Base-by-base conservation (phyloP, 768 basidiomycete species). In the Botryobasidium botryosum region DNA sequence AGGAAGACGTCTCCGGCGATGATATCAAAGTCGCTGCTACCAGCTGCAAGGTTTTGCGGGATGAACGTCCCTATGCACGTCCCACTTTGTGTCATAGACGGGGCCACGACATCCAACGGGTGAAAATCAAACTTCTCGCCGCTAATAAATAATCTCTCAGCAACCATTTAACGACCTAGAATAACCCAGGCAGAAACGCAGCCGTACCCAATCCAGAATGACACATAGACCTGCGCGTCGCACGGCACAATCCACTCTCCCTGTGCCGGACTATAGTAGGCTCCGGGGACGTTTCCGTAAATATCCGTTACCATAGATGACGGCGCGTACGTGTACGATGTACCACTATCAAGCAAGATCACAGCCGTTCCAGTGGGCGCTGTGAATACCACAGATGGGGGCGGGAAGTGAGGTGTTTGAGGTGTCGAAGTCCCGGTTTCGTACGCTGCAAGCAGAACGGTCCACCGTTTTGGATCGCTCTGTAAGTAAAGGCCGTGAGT, bases 281-380 rank as follows among this genome's bases (percentile, higher is more conserved):
- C 82, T 29, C 79, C 83, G n/a, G 68, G 44, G 36, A 83, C 59
- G 32, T 63, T 61, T 26, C 73, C 64, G 53, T 87, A 88, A 45
- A 88, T 81, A 8, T 78, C 71, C 41, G 76, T 63, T 47, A 72
- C 74, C 21, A 79, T 69, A 1, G 67, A 72, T 40, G 65, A 59
- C 2, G 85, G 72, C 4, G 71, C 79, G 58, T 88, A 87, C 77
- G 79, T 75, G 58, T 75, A 84, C 2, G 84, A 83, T 3, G 85
- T 77, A 5, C 85, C 85, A 47, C 72, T 85, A 57, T 88, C 85
- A 44, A 88, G 67, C 26, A 83, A 63, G 20, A 73, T 70, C 38
- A 87, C 81, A 5, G 80, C 82, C 53, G 76, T 75, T 52, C 77
- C 74, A 26, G 64, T 62, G 5, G 83, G 80, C 1, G 71, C 83